Evolutionary conservation across 306 rosid species (phyloP).

Genomic region (Malus sylvestris): DNA sequence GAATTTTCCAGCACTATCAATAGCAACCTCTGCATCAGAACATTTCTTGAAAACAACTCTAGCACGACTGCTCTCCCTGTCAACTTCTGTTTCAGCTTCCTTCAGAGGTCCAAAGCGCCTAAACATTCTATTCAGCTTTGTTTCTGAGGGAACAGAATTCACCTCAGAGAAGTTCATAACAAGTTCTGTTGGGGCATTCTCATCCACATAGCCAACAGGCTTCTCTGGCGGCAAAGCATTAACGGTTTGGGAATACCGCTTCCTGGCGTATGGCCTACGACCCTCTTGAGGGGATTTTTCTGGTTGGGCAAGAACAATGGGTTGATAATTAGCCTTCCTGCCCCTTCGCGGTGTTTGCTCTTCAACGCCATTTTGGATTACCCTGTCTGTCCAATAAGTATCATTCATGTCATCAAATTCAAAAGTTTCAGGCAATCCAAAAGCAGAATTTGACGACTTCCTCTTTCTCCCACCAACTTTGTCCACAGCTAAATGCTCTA

Average conservation of each 20-base stretch:
- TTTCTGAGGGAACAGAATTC: slow-evolving; percentile 70
- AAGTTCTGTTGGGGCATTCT: slow-evolving; percentile 81
- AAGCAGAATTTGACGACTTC: slow-evolving; percentile 20
- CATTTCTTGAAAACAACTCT: slow-evolving; percentile 80
- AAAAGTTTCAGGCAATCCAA: slow-evolving; percentile 59
- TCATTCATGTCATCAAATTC: slow-evolving; percentile 97
- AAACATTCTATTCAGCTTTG: slow-evolving; percentile 73
- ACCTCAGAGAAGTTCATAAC: slow-evolving; percentile 85
- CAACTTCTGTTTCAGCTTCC: slow-evolving; percentile 91
- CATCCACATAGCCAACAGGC: slow-evolving; percentile 59
- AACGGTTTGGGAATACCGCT: slow-evolving; percentile 40
- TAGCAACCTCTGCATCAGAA: slow-evolving; percentile 84
- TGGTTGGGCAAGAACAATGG: slow-evolving; percentile 30
- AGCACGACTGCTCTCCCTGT: slow-evolving; percentile 77
- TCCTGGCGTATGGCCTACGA: slow-evolving; percentile 72
- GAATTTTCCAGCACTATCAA: slow-evolving; percentile 80
- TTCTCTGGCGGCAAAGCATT: slow-evolving; percentile 40
- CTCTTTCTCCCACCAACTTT: slow-evolving; percentile 59
- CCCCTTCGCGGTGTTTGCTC: slow-evolving; percentile 49
- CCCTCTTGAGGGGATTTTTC: slow-evolving; percentile 51
- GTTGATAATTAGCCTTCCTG: slow-evolving; percentile 48
- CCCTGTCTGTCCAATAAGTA: slow-evolving; percentile 93
- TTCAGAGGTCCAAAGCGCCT: slow-evolving; percentile 86
- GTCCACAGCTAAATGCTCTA: slow-evolving; percentile 26
- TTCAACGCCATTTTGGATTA: slow-evolving; percentile 77